Evolutionary conservation across 1,284 basidiomycete species (phyloP).

Genomic region (Puccinia coronata): DNA sequence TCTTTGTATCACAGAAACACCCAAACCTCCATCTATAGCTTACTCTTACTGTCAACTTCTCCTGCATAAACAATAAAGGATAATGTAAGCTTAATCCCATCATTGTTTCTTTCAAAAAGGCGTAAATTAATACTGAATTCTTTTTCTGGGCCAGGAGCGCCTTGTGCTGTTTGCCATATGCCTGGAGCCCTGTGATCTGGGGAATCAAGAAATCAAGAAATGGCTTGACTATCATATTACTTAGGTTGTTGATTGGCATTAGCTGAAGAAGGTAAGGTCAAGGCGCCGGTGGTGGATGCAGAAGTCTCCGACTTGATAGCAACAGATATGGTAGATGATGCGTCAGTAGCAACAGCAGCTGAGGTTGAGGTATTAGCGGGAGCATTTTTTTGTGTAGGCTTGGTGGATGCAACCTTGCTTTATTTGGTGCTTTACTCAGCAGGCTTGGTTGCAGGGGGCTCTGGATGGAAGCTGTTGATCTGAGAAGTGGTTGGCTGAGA

Average conservation of each 20-base stretch:
- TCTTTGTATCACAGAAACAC: no score
- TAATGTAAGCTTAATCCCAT: no score
- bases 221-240: no score
- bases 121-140: no score
- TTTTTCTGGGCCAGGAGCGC: no score
- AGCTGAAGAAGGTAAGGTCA: slow-evolving; percentile 53
- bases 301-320: slow-evolving; percentile 47
- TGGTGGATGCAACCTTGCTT: neutral
- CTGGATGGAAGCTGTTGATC: slow-evolving; percentile 45
- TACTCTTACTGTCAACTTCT: no score
- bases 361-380: slow-evolving; percentile 54
- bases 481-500: slow-evolving; percentile 21
- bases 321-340: slow-evolving; percentile 36
- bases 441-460: slow-evolving; percentile 24
- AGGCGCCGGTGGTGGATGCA: slow-evolving; percentile 44
- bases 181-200: no score
- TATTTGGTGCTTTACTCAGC: slow-evolving; percentile 17
- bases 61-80: no score
- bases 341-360: slow-evolving; percentile 53
- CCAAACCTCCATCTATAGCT: no score
- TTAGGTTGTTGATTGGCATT: slow-evolving; percentile 51
- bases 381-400: slow-evolving; percentile 2
- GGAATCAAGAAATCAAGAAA: no score
- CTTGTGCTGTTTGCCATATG: no score
- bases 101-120: no score